phyloP scores from a whole-genome alignment of 225 moss, liverwort and hornwort species.

The Polytrichum formosum region DNA sequence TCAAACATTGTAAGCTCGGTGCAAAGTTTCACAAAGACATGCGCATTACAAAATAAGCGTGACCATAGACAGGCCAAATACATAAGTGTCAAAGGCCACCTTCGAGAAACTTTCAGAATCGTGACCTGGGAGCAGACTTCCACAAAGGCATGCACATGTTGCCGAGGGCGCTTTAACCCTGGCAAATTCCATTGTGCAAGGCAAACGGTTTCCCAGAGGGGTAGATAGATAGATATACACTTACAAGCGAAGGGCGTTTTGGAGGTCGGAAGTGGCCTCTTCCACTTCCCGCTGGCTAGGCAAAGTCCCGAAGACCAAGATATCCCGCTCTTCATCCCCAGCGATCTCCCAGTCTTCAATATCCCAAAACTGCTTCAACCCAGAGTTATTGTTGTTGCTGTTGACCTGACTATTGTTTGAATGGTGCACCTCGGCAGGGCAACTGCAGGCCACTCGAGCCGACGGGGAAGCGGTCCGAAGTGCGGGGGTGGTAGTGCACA shows the following conservation, averaged over 20 bases:
- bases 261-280: slow-evolving; percentile 80
- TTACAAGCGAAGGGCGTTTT: slow-evolving; percentile 74
- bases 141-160: too few species aligned
- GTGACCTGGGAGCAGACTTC: too few species aligned
- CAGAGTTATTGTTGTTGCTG: slow-evolving; percentile 13
- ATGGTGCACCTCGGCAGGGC: slow-evolving; percentile 36
- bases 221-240: neutral
- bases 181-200: neutral
- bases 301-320: slow-evolving; percentile 72
- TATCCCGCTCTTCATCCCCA: slow-evolving; percentile 61
- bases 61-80: too few species aligned
- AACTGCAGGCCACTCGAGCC: slow-evolving; percentile 45
- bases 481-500: slow-evolving; percentile 46
- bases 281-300: slow-evolving; percentile 69
- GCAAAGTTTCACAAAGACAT: too few species aligned
- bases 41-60: too few species aligned
- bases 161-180: too few species aligned
- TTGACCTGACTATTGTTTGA: slow-evolving; percentile 5
- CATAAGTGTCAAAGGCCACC: too few species aligned
- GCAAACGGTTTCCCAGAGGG: neutral
- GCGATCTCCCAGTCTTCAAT: slow-evolving; percentile 62
- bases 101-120: too few species aligned
- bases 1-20: too few species aligned
- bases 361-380: slow-evolving; percentile 48
- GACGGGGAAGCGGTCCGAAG: slow-evolving; percentile 39